These are phyloP conservation scores for Fraxinus latifolia DNA, from an alignment of 305 asterid genomes.

Conservation along the genomic window DNA sequence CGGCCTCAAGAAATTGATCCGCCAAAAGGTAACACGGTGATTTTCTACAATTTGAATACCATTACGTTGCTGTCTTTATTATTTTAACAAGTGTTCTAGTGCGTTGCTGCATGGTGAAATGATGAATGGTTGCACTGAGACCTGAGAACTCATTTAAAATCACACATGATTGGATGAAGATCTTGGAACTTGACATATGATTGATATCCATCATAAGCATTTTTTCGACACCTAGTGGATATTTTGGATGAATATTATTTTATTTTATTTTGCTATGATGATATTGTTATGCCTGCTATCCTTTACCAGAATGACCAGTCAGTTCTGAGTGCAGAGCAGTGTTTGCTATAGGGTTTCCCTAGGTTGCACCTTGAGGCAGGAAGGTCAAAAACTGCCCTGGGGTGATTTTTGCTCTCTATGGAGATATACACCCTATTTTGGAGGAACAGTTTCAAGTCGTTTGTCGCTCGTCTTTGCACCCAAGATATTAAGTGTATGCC, in stretches of 20 bases:
- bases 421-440: neutral
- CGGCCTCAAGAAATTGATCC: conserved; percentile 60
- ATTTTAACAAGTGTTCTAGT: neutral
- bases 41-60: neutral
- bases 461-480: neutral
- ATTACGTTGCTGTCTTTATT: conserved; percentile 15
- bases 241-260: conserved; percentile 2
- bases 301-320: neutral
- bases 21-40: conserved; percentile 53
- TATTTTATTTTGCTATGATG: neutral
- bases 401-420: neutral
- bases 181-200: neutral
- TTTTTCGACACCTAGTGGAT: conserved; percentile 9
- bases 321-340: conserved; percentile 2
- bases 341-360: neutral
- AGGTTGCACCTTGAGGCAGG: conserved; percentile 4
- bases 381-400: neutral
- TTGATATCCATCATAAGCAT: neutral
- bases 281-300: neutral
- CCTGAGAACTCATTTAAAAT: neutral
- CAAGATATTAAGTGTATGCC: neutral
- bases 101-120: neutral
- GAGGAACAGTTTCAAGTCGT: neutral
- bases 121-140: neutral
- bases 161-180: neutral